Conservation (phyloP, 345 rosid species). For the Brassica rapa region DNA sequence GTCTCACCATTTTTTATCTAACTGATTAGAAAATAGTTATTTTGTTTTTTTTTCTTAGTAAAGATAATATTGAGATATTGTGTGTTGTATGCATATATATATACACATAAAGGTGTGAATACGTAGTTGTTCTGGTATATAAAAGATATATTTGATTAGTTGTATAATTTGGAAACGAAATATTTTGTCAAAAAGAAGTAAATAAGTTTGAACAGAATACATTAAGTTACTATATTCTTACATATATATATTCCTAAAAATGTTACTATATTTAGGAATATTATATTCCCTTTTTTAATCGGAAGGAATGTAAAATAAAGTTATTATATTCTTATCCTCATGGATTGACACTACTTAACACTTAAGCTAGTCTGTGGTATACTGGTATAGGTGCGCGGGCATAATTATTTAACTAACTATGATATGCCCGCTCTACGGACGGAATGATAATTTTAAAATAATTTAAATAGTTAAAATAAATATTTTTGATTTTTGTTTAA, state of each 20-base stretch:
- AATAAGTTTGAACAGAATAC: background rate
- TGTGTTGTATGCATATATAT: constrained; percentile 9
- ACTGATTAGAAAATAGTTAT: background rate
- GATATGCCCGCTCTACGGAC: too few species aligned
- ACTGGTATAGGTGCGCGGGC: too few species aligned
- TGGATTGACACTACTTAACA: too few species aligned
- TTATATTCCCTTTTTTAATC: too few species aligned
- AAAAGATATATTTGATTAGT: background rate
- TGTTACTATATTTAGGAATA: background rate
- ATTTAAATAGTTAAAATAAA: too few species aligned
- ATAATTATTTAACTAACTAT: too few species aligned
- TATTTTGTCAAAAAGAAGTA: background rate
- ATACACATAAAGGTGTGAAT: background rate
- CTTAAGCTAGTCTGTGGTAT: too few species aligned
- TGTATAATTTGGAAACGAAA: background rate
- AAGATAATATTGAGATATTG: background rate
- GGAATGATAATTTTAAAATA: too few species aligned
- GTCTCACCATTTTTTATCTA: constrained; percentile 20
- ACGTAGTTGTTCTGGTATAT: background rate
- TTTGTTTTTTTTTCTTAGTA: background rate
- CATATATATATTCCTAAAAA: background rate
- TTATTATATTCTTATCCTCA: too few species aligned
- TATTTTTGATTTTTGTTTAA: too few species aligned
- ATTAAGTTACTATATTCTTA: background rate
- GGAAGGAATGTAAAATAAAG: background rate